phyloP scores from a whole-genome alignment of 805 yeast genomes.

The Metschnikowia continentalis region DNA sequence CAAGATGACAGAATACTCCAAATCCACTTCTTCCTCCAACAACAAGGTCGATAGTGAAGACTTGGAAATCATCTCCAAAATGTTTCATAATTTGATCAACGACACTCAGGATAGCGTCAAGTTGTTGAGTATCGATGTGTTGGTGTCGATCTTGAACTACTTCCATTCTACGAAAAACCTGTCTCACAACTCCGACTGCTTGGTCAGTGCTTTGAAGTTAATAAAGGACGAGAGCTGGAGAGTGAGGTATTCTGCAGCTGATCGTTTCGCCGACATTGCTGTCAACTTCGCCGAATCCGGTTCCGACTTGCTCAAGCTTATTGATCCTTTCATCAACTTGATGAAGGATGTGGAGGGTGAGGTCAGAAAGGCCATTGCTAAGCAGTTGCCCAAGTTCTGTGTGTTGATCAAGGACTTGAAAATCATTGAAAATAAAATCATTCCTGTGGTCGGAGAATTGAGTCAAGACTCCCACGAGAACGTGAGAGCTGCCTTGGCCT shows the following conservation, averaged over 20 bases:
- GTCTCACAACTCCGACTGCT: slow-evolving; percentile 58
- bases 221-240: slow-evolving; percentile 94
- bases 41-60: slow-evolving; percentile 51
- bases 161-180: slow-evolving; percentile 55
- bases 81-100: slow-evolving; percentile 72
- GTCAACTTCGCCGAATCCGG: slow-evolving; percentile 55
- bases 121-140: slow-evolving; percentile 80
- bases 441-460: slow-evolving; percentile 79
- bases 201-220: slow-evolving; percentile 62
- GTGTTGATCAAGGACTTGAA: slow-evolving; percentile 43
- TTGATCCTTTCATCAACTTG: slow-evolving; percentile 67
- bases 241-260: slow-evolving; percentile 98
- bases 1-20: slow-evolving; percentile 40
- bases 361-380: slow-evolving; percentile 91
- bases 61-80: slow-evolving; percentile 73
- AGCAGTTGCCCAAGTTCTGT: slow-evolving; percentile 79
- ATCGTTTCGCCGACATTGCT: slow-evolving; percentile 75
- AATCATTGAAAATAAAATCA: slow-evolving; percentile 60
- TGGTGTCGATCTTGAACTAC: slow-evolving; percentile 73
- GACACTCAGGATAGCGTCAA: slow-evolving; percentile 96
- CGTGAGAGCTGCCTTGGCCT: slow-evolving; percentile 89
- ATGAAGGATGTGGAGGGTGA: slow-evolving; percentile 93
- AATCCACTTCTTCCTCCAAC: slow-evolving; percentile 31
- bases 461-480: slow-evolving; percentile 89
- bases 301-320: slow-evolving; percentile 53